phyloP scores from a whole-genome alignment of 192 early-diverging fungal genomes.

The Backusella morwellensis region DNA sequence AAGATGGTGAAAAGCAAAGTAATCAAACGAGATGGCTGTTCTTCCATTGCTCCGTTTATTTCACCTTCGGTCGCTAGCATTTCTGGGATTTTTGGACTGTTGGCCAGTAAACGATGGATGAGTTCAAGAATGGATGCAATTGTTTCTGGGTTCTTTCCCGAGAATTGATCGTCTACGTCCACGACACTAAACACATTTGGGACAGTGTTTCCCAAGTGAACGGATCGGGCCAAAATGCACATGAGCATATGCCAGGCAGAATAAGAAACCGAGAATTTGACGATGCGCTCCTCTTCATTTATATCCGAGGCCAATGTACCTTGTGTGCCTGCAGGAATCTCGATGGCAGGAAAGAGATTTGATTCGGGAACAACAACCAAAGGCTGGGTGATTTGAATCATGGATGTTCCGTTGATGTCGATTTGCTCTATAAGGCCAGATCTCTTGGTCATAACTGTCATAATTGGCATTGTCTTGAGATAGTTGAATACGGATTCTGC shows the following conservation, averaged over 20 bases:
- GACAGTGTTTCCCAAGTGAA: not conserved
- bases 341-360: not conserved
- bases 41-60: not conserved
- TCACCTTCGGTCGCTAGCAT: conserved; percentile 13
- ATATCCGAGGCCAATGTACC: conserved; percentile 7
- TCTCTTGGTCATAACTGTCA: conserved; percentile 12
- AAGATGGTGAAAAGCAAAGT: conserved; percentile 8
- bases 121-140: conserved; percentile 23
- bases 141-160: conserved; percentile 13
- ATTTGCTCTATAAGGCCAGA: not conserved
- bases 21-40: not conserved
- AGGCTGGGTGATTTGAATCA: not conserved
- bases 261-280: conserved; percentile 20
- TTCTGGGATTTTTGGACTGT: conserved; percentile 1
- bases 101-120: conserved; percentile 6
- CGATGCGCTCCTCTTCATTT: not conserved
- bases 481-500: conserved; percentile 25
- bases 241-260: conserved; percentile 27
- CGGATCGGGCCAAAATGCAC: conserved; percentile 9
- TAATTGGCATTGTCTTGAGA: not conserved
- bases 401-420: not conserved
- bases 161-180: not conserved
- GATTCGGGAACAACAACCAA: not conserved
- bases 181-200: not conserved
- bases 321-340: conserved; percentile 13